A percentile compares a stretch with the other conserved stretches of the same genome.
Conservation (phyloP, 129 eudicot species). For the Centella asiatica region DNA sequence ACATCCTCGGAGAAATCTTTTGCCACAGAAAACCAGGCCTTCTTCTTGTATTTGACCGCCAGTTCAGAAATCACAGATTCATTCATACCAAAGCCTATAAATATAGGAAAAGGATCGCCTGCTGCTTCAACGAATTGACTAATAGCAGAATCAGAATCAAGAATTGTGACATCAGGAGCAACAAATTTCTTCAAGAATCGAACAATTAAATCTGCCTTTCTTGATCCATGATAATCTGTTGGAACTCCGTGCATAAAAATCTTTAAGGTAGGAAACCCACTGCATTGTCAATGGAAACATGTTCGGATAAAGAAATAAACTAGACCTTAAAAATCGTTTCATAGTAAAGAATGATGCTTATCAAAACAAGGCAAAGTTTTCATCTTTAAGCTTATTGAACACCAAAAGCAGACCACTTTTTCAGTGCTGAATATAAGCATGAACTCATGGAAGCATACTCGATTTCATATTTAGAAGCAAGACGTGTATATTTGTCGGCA, state of each 20-base stretch:
- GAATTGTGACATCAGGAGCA: conserved; percentile 83
- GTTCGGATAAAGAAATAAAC: conserved; percentile 7
- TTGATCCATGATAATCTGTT: conserved; percentile 75
- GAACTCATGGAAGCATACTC: conserved; percentile 52
- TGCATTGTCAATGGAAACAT: conserved; percentile 31
- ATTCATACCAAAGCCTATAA: conserved; percentile 74
- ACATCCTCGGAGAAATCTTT: conserved; percentile 69
- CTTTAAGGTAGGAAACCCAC: conserved; percentile 94
- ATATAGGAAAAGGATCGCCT: conserved; percentile 68
- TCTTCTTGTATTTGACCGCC: conserved; percentile 75
- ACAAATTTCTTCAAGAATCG: conserved; percentile 68
- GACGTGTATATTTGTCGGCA: conserved; percentile 76
- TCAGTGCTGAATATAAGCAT: conserved; percentile 10
- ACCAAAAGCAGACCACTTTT: not conserved
- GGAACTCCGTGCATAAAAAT: conserved; percentile 91
- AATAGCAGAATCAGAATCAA: conserved; percentile 68
- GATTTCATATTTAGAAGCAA: conserved; percentile 66
- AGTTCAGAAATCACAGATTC: conserved; percentile 57
- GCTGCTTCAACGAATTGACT: conserved; percentile 69
- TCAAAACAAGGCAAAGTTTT: not conserved
- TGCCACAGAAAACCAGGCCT: conserved; percentile 97
- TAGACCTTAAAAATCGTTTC: not conserved
- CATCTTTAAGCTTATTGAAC: not conserved
- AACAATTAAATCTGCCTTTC: conserved; percentile 77
- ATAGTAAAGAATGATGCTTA: not conserved